phyloP scores from a whole-genome alignment of 352 stramenopile genomes.

The Phytopythium litorale region DNA sequence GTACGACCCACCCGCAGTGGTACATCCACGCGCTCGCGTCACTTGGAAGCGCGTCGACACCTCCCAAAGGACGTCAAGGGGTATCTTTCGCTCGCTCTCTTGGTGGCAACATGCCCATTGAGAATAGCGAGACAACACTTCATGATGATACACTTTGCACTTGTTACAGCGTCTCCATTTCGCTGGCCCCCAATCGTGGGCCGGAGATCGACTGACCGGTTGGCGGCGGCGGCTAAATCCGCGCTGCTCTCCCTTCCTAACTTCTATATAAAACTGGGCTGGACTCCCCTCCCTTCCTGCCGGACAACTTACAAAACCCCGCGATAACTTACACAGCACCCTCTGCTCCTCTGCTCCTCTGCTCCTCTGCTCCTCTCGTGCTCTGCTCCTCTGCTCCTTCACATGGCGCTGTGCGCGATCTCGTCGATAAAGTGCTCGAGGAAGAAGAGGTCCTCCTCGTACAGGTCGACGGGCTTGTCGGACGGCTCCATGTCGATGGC shows the following conservation, averaged over 20 bases:
- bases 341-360: background rate
- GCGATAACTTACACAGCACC: slow-evolving; percentile 5
- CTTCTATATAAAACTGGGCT: background rate
- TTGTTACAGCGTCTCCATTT: slow-evolving; percentile 1
- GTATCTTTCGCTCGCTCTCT: too few relatives aligned
- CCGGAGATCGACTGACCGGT: background rate
- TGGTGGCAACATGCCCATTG: too few relatives aligned
- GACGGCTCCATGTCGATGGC: slow-evolving; percentile 74
- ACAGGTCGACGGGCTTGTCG: slow-evolving; percentile 68
- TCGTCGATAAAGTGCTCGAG: slow-evolving; percentile 79
- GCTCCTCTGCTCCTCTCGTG: background rate
- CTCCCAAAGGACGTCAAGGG: too few relatives aligned
- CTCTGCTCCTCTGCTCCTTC: background rate
- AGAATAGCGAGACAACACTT: too few relatives aligned
- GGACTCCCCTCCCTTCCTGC: background rate
- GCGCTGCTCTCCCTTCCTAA: background rate
- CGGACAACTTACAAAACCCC: slow-evolving; percentile 1
- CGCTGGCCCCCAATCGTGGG: background rate
- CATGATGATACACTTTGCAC: background rate
- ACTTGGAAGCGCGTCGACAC: too few relatives aligned
- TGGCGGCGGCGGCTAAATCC: too few relatives aligned
- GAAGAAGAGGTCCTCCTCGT: slow-evolving; percentile 78
- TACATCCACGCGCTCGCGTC: too few relatives aligned
- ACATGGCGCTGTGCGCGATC: slow-evolving; percentile 52
- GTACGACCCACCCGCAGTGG: too few relatives aligned